Conservation (phyloP, 345 rosid species). For the Sisymbrium altissimum region DNA sequence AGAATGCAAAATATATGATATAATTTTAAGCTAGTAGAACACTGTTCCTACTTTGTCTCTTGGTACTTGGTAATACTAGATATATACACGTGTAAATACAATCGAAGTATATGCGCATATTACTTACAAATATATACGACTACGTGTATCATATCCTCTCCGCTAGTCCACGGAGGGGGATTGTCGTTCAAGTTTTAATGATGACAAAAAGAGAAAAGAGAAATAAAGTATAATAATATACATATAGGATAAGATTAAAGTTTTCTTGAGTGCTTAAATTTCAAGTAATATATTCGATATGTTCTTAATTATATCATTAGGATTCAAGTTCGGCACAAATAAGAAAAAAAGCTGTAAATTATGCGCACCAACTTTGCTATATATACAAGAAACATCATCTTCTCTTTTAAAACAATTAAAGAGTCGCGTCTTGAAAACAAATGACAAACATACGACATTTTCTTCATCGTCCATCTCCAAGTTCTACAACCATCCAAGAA, state of each 20-base stretch:
- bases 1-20: neutral
- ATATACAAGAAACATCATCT: conserved; percentile 25
- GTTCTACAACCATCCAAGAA: conserved; percentile 17
- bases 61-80: neutral
- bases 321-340: conserved; percentile 1
- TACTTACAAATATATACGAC: neutral
- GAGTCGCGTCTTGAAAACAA: conserved; percentile 12
- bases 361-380: conserved; percentile 21
- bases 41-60: neutral
- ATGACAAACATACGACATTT: conserved; percentile 20
- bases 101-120: neutral
- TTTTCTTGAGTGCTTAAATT: conserved; percentile 22
- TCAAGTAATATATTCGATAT: conserved; percentile 11
- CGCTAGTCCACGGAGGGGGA: conserved; percentile 4
- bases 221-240: conserved; percentile 1
- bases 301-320: neutral
- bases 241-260: conserved; percentile 1
- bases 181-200: conserved; percentile 3
- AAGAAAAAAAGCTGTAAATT: neutral
- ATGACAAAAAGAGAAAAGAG: conserved; percentile 15
- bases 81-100: neutral
- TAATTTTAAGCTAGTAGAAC: neutral
- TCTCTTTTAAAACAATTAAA: conserved; percentile 1
- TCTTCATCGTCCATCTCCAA: conserved; percentile 11
- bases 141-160: conserved; percentile 6